Percentiles rank a stretch among this genome's conserved stretches.
phyloP scores from a whole-genome alignment of 192 early-diverging fungal species.

The Dissophora globulifera region DNA sequence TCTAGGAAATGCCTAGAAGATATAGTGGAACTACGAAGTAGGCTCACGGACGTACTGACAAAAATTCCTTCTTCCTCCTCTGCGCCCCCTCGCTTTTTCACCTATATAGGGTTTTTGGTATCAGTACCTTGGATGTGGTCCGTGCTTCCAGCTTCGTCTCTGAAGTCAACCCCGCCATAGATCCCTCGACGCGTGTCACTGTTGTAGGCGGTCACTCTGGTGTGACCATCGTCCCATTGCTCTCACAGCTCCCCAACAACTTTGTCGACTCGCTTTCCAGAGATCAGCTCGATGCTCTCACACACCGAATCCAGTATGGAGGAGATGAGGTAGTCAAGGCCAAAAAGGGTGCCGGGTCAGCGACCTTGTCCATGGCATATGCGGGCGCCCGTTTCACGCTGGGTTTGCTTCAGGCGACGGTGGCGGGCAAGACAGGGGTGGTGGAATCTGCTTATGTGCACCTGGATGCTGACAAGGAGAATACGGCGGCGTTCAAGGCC shows the following conservation, averaged over 20 bases:
- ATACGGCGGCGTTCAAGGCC: conserved; percentile 8
- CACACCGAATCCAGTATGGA: conserved; percentile 98
- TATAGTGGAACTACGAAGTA: no score
- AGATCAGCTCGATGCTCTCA: conserved; percentile 90
- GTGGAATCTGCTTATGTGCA: conserved; percentile 92
- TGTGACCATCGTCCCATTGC: conserved; percentile 95
- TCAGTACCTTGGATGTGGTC: conserved; percentile 97
- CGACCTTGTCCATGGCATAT: conserved; percentile 91
- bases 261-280: conserved; percentile 72
- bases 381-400: conserved; percentile 93
- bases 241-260: conserved; percentile 75
- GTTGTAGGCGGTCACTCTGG: conserved; percentile 98
- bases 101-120: conserved; percentile 90
- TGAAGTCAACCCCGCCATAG: conserved; percentile 75
- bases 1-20: no score
- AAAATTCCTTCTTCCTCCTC: not conserved
- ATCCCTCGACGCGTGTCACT: conserved; percentile 82
- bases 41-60: no score
- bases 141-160: conserved; percentile 96
- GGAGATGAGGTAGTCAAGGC: conserved; percentile 99
- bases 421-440: conserved; percentile 82
- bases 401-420: conserved; percentile 83
- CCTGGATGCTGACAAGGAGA: conserved; percentile 65
- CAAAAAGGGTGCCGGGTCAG: conserved; percentile 94
- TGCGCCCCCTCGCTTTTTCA: conserved; percentile 29